These are phyloP conservation scores for Populus hybrid DNA, from an alignment of 441 rosid species.

Conservation along the genomic window DNA sequence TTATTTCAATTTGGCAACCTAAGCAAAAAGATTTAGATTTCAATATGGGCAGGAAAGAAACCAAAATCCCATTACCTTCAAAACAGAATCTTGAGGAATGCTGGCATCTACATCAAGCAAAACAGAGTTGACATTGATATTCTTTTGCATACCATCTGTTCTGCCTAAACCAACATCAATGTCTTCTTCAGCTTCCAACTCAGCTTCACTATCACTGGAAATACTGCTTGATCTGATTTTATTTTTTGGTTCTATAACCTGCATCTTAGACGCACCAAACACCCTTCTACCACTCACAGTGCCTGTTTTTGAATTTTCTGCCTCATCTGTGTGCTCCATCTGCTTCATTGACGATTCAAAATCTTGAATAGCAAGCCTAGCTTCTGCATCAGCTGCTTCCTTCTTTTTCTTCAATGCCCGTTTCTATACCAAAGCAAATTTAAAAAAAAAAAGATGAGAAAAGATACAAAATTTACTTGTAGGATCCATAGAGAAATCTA, in stretches of 20 bases:
- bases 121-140: constrained; percentile 26
- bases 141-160: constrained; percentile 33
- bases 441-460: constrained; percentile 6
- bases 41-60: constrained; percentile 5
- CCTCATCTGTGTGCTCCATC: constrained; percentile 43
- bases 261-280: constrained; percentile 59
- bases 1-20: constrained; percentile 1
- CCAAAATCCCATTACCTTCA: constrained; percentile 39
- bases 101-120: constrained; percentile 37
- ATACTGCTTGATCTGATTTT: constrained; percentile 39
- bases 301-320: constrained; percentile 33
- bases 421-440: constrained; percentile 37
- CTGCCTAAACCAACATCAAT: constrained; percentile 22
- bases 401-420: constrained; percentile 72
- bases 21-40: constrained; percentile 14
- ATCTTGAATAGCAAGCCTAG: constrained; percentile 71
- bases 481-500: not conserved
- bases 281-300: constrained; percentile 67
- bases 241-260: constrained; percentile 33
- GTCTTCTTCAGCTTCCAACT: constrained; percentile 42
- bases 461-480: constrained; percentile 2
- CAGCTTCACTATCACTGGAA: constrained; percentile 65
- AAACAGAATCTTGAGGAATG: constrained; percentile 33
- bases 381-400: constrained; percentile 72
- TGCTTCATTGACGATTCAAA: constrained; percentile 50